Evolutionary conservation across 2,329 filamentous ascomycete species (phyloP), one percentile per base, ranked within the genome.

Genomic region (Paraphoma chrysanthemicola): DNA sequence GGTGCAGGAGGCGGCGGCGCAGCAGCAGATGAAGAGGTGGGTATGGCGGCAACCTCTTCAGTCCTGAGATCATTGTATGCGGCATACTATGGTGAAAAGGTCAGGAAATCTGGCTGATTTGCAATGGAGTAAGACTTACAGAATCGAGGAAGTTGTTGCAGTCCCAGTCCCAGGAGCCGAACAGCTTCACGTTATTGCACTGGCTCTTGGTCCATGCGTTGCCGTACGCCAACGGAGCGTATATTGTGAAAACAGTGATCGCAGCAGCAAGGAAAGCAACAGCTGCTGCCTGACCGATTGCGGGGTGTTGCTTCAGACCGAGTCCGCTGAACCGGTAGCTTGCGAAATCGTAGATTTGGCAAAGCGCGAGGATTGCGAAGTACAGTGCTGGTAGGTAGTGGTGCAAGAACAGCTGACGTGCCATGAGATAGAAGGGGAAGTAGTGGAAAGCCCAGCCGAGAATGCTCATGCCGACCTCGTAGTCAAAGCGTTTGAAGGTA

Each of bases 371-470:
- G 70, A 99, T 88, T 60, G 91, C 93, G 75, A 99, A 99, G 81
- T 97, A 96, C 12, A 99, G 86, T 2, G 95, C 95, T 0, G 95
- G 95, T 79, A 99, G 95, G 79, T 99, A 99, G 81, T 99, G 95
- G 78, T 99, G 95, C 60, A 99, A 83, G 85, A 99, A 99, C 36
- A 99, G 88, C 80, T 99, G 95, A 68, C 95, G 93, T 75, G 95
- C 88, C 95, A 99, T 98, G 55, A 99, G 86, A 82, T 88, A 99
- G 82, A 99, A 99, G 10, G 95, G 95, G 83, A 99, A 98, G 82
- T 97, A 99, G 80, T 99, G 95, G 78, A 99, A 90, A 46, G 91
- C 92, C 95, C 95, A 99, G 66, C 91, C 95, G 8, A 99, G 86
- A 31, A 97, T 90, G 16, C 88, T 92, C 51, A 88, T 92, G 59